These are phyloP conservation scores for Phytopythium sindhum DNA, from an alignment of 352 stramenopile species.

Conservation along the genomic window DNA sequence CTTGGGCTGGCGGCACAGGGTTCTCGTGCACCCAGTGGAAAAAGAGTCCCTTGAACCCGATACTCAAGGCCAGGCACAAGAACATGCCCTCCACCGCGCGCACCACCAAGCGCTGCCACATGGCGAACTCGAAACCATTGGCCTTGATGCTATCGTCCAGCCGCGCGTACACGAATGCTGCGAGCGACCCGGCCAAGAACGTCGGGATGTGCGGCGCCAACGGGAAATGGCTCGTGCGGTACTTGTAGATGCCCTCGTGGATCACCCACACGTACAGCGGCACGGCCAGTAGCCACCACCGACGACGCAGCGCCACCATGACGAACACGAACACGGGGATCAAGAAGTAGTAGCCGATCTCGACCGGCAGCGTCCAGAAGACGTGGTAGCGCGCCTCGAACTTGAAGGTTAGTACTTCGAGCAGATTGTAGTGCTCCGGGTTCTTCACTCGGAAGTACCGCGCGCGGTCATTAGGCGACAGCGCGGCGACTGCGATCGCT, in stretches of 20 bases:
- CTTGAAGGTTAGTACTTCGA: slow-evolving; percentile 37
- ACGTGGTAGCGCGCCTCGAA: slow-evolving; percentile 33
- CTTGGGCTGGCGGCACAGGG: slow-evolving; percentile 12
- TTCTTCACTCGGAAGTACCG: slow-evolving; percentile 22
- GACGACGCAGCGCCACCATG: slow-evolving; percentile 12
- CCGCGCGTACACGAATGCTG: slow-evolving; percentile 24
- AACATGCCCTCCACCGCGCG: slow-evolving; percentile 25
- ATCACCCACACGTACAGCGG: slow-evolving; percentile 21
- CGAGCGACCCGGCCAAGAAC: slow-evolving; percentile 36
- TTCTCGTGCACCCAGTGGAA: slow-evolving; percentile 33
- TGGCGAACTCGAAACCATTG: slow-evolving; percentile 14
- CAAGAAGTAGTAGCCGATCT: slow-evolving; percentile 42
- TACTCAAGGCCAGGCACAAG: slow-evolving; percentile 26
- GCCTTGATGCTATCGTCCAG: slow-evolving; percentile 16
- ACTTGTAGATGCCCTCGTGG: slow-evolving; percentile 14
- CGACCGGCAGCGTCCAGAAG: slow-evolving; percentile 48
- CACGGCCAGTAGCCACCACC: slow-evolving; percentile 20
- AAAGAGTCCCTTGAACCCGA: slow-evolving; percentile 21
- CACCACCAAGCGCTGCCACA: slow-evolving; percentile 15
- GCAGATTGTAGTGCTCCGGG: slow-evolving; percentile 20
- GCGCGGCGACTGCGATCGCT: slow-evolving; percentile 21
- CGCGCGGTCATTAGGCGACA: slow-evolving; percentile 24
- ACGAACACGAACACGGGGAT: slow-evolving; percentile 30
- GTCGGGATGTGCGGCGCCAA: slow-evolving; percentile 27
- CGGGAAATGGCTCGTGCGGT: slow-evolving; percentile 22